Base-by-base conservation (phyloP, 768 basidiomycete species). In the Lactarius deliciosus region DNA sequence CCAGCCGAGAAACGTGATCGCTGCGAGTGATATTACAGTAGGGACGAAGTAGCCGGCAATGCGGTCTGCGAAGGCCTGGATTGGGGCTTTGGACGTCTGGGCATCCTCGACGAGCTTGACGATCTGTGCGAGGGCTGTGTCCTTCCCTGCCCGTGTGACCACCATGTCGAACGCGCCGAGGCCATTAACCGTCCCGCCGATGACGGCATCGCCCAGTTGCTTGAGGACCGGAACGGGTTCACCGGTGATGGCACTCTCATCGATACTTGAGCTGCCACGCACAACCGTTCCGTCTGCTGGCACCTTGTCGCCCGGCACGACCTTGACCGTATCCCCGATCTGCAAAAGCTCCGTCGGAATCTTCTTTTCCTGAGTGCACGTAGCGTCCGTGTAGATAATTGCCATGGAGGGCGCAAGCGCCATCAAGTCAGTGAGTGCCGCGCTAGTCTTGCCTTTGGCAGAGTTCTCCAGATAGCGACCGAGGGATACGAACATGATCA, bases 1-100 rank as follows among this genome's bases (percentile, higher is more conserved):
- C 97, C 97, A 99, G 0, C 74, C 81, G 56, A 88, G 69, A 77
- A 99, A 94, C 0, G 97, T 98, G 72, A 92, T 41, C 5, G 84
- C 74, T 1, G 94, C 87, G 32, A 98, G 87, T 0, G 86, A 80
- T 73, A 98, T 89, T 73, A 98, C 96, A 32, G 87, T 79, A 0
- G 97, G 97, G 0, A 99, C 96, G 75, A 99, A 98, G 79, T 89
- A 89, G 13, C 97, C 97, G 0, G 97, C 96, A 54, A 97, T 88
- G 61, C 83, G 86, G 77, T 99, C 97, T 4, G 95, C 95, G 76
- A 98, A 97, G 5, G 91, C 92, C 74, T 99, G 97, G 69, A 99
- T 98, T 11, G 97, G 97, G 2, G 97, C 96, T 76, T 98, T 98
- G 65, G 89, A 91, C 3, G 96, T 98, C 78, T 98, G 97, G 1